phyloP scores from a whole-genome alignment of 192 early-diverging fungal genomes.

The Rhizophlyctis rosea region DNA sequence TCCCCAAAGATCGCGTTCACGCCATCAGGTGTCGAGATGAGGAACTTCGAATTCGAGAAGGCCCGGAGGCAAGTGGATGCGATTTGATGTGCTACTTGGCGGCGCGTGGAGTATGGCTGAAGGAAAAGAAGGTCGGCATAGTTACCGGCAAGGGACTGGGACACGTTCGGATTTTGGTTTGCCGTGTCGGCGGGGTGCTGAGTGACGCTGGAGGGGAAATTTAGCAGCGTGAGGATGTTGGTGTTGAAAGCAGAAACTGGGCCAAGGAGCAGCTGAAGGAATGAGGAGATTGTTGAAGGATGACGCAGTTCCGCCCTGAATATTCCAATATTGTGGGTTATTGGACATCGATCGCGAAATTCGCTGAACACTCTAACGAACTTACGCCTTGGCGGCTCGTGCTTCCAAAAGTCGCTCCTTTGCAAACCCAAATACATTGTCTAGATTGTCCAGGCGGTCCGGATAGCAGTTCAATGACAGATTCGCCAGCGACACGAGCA shows the following conservation, averaged over 20 bases:
- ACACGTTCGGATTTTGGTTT: not conserved
- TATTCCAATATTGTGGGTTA: slow-evolving; percentile 5
- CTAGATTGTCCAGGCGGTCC: slow-evolving; percentile 78
- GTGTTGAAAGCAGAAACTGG: slow-evolving; percentile 73
- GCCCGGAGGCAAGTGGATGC: slow-evolving; percentile 17
- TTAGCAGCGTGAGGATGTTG: slow-evolving; percentile 44
- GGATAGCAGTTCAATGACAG: slow-evolving; percentile 93
- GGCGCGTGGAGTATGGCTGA: slow-evolving; percentile 80
- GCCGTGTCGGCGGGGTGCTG: slow-evolving; percentile 10
- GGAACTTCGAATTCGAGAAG: slow-evolving; percentile 24
- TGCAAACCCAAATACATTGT: slow-evolving; percentile 88
- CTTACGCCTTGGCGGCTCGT: slow-evolving; percentile 25
- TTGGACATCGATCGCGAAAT: too few species aligned
- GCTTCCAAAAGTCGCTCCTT: slow-evolving; percentile 64
- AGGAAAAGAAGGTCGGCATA: slow-evolving; percentile 81
- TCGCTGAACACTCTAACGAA: too few species aligned
- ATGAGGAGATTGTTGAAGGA: slow-evolving; percentile 65
- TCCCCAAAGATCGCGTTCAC: slow-evolving; percentile 78
- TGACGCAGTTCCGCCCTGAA: slow-evolving; percentile 65
- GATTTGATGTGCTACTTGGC: slow-evolving; percentile 76
- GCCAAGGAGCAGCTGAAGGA: slow-evolving; percentile 78
- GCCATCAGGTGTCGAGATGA: slow-evolving; percentile 64
- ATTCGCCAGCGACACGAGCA: slow-evolving; percentile 83
- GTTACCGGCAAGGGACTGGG: slow-evolving; percentile 60
- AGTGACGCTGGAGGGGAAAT: slow-evolving; percentile 50